phyloP scores from a whole-genome alignment of 148 eudicot species.

The Camellia lanceoleosa region DNA sequence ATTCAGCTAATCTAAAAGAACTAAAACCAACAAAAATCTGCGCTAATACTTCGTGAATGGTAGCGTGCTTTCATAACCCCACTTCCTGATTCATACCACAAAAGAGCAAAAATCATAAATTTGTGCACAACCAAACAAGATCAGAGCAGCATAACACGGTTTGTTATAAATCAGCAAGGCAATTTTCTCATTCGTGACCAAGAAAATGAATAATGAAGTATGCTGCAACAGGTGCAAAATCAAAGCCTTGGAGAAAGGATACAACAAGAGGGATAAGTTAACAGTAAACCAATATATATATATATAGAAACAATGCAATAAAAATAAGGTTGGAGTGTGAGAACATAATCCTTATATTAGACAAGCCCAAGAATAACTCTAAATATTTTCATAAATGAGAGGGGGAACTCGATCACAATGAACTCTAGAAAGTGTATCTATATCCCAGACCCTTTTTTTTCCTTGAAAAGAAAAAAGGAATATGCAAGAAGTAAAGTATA shows the following conservation, averaged over 20 bases:
- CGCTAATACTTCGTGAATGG: neutral
- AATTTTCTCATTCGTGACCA: neutral
- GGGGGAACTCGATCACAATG: neutral
- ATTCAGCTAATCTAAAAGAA: neutral
- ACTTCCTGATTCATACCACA: neutral
- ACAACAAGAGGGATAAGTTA: too few relatives aligned
- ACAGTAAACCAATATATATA: too few relatives aligned
- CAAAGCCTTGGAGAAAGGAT: neutral
- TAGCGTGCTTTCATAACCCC: neutral
- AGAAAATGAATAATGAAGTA: neutral
- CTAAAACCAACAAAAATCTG: neutral
- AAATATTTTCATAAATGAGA: neutral
- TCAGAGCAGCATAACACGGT: neutral
- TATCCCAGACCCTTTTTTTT: neutral
- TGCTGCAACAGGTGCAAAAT: neutral
- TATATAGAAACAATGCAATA: too few relatives aligned
- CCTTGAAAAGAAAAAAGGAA: neutral
- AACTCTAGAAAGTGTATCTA: neutral
- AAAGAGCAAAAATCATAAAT: neutral
- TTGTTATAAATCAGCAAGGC: neutral
- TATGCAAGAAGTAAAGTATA: neutral
- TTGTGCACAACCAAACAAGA: constrained; percentile 7
- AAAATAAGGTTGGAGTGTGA: too few relatives aligned
- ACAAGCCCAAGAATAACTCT: neutral
- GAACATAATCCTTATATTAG: neutral